These are phyloP conservation scores for Mycena floridula DNA, from an alignment of 768 basidiomycete species.

Conservation along the genomic window DNA sequence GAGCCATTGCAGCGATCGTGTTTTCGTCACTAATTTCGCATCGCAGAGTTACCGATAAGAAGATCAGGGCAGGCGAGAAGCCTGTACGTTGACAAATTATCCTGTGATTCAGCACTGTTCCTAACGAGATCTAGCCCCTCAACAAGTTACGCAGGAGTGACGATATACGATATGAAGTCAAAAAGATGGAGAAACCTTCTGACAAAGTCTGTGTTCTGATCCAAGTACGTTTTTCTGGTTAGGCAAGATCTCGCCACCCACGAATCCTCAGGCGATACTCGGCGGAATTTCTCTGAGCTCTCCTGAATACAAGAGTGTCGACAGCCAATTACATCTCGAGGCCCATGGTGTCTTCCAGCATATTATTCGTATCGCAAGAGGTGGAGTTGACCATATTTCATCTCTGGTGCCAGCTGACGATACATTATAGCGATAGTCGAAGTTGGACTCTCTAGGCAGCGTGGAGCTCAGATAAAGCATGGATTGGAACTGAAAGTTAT, in stretches of 20 bases:
- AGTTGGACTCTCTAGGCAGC: constrained; percentile 58
- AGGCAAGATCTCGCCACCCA: neutral
- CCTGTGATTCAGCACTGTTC: neutral
- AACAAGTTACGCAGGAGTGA: constrained; percentile 63
- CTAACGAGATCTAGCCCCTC: constrained; percentile 30
- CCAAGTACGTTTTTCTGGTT: constrained; percentile 43
- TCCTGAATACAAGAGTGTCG: constrained; percentile 62
- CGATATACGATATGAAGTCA: constrained; percentile 77
- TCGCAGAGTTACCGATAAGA: constrained; percentile 57
- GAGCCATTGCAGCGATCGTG: constrained; percentile 9
- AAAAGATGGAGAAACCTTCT: constrained; percentile 59
- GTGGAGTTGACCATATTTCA: constrained; percentile 28
- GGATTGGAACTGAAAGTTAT: constrained; percentile 68
- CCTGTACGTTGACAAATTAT: constrained; percentile 31
- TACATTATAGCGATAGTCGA: constrained; percentile 61
- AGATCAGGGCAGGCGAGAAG: constrained; percentile 74
- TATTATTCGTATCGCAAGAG: constrained; percentile 68
- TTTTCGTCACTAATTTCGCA: neutral
- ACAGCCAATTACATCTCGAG: constrained; percentile 71
- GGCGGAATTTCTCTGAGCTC: constrained; percentile 64
- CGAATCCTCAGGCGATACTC: constrained; percentile 51
- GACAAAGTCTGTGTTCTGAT: constrained; percentile 82
- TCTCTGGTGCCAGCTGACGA: neutral
- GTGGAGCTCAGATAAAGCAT: constrained; percentile 63
- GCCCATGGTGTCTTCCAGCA: constrained; percentile 69